Evolutionary conservation across 1,284 basidiomycete species (phyloP), one percentile per base, ranked within the genome.

Genomic region (Malassezia sp.): DNA sequence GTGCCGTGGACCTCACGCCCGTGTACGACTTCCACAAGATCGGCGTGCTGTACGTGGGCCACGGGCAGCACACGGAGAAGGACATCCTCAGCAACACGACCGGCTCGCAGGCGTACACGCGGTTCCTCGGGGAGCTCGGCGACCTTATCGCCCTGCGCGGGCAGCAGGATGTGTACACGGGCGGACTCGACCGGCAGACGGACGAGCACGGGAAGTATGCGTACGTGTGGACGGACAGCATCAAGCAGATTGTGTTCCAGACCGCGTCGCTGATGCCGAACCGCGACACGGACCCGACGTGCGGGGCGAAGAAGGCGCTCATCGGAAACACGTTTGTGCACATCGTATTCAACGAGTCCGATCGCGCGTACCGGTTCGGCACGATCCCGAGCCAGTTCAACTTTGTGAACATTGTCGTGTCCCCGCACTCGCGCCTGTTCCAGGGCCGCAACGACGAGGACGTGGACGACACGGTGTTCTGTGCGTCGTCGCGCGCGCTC

Each of bases 161-260:
- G 5, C 70, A 71, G 48, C 55, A 62, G 38, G 89, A 95, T 65
- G 81, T 96, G n/a, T 95, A 91, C 71, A 84, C 83, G 3, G 91
- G 90, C 22, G 89, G 89, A 2, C 76, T 97, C 24, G 84, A 91
- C 69, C 80, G 84, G 5, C 81, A 84, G 55, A 80, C 83, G 59
- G 89, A 96, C 68, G 87, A 96, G 39, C 67, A 70, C 39, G 67
- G 67, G 31, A 66, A 65, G 52, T 64, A 67, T 31, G 66, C 66
- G 11, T 97, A 97, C 64, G 89, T 90, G 0, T 97, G 91, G 90
- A 90, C 88, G 83, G 89, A 99, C 71, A 89, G 95, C 63, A 90
- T 95, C 34, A 82, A 84, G 14, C 93, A 97, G 68, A 80, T 95
- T 49, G 77, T 95, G 42, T 99, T 87, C 71, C 93, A 97, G 71